Conservation (phyloP, 352 stramenopile species). For the Aphanomyces astaci region DNA sequence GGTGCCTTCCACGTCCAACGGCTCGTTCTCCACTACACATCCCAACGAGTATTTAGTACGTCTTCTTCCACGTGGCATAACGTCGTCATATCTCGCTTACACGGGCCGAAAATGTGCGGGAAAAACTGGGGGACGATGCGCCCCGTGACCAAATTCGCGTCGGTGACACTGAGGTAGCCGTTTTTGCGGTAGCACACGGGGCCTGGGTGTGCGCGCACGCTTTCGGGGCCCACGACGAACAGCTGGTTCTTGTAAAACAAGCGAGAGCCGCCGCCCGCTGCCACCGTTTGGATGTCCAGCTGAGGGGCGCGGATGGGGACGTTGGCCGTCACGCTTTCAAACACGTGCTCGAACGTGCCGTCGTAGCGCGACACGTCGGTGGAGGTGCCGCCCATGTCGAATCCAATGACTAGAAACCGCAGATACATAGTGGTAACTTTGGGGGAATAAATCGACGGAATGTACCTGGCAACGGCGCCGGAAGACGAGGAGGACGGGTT, state of each 20-base stretch:
- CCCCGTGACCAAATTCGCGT: constrained; percentile 97
- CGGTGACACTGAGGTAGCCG: constrained; percentile 94
- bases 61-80: too few relatives aligned
- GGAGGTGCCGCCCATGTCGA: constrained; percentile 99
- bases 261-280: constrained; percentile 92
- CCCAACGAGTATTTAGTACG: background rate
- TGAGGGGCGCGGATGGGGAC: constrained; percentile 96
- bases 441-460: too few relatives aligned
- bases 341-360: constrained; percentile 95
- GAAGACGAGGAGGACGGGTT: constrained; percentile 42
- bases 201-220: constrained; percentile 93
- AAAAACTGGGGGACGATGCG: constrained; percentile 96
- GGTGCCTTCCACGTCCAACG: constrained; percentile 93
- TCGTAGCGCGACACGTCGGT: constrained; percentile 97
- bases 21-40: constrained; percentile 88
- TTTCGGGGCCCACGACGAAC: constrained; percentile 97
- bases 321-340: constrained; percentile 97
- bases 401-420: constrained; percentile 86
- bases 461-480: constrained; percentile 15
- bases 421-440: too few relatives aligned
- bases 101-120: constrained; percentile 96
- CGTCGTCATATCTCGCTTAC: constrained; percentile 7
- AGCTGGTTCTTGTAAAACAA: constrained; percentile 96
- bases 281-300: constrained; percentile 98
- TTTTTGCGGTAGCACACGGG: constrained; percentile 97